Conservation (phyloP, 139 green algal genomes). For the Gonium pectorale region DNA sequence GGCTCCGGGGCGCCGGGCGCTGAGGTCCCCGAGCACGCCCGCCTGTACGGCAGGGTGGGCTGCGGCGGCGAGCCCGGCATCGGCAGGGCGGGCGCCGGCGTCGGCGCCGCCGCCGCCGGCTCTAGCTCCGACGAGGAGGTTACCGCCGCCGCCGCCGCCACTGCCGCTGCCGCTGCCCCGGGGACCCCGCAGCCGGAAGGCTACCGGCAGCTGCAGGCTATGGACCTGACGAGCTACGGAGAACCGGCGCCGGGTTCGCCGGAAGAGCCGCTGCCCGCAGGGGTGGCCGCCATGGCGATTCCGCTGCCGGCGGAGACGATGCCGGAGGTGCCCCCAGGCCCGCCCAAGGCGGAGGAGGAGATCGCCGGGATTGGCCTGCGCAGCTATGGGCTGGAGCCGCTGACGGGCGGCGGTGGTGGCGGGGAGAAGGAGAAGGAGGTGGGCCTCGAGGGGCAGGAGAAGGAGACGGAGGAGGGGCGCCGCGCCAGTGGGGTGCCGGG, state of each 20-base stretch:
- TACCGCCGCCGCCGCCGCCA: not conserved
- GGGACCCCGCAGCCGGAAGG: not conserved
- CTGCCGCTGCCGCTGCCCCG: not conserved
- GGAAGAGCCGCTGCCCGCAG: not conserved
- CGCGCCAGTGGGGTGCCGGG: not conserved
- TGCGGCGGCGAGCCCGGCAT: not conserved
- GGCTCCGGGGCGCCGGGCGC: not conserved
- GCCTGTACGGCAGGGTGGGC: not conserved
- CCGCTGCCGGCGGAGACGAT: not conserved
- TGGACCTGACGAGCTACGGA: constrained; percentile 18
- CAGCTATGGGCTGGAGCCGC: not conserved
- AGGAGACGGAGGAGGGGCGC: not conserved
- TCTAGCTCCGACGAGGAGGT: not conserved
- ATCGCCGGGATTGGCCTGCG: not conserved
- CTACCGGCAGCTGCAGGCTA: not conserved
- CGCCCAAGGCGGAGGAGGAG: not conserved
- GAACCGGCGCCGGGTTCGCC: not conserved
- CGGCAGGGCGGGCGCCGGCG: not conserved
- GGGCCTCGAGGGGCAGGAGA: not conserved
- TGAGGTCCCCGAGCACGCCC: not conserved
- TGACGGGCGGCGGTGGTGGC: not conserved
- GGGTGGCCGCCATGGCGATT: not conserved
- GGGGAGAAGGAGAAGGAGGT: not conserved
- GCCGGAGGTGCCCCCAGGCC: not conserved
- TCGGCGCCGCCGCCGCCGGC: not conserved